phyloP scores from a whole-genome alignment of 2,329 filamentous ascomycete genomes.

The Claviceps sp. region DNA sequence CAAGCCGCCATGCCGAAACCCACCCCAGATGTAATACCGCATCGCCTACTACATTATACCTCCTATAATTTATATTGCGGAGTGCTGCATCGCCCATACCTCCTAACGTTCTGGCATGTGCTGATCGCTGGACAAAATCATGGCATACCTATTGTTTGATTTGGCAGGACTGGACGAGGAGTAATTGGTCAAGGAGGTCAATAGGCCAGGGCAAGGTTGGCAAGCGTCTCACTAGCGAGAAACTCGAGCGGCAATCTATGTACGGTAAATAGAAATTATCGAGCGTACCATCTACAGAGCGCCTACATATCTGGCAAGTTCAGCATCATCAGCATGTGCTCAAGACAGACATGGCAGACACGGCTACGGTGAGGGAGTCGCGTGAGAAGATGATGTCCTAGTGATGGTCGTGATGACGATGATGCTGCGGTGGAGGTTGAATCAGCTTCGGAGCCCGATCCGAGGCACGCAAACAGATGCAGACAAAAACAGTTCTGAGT shows the following conservation, averaged over 20 bases:
- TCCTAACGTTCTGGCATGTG: no score
- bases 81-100: no score
- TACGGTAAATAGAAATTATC: background rate
- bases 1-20: background rate
- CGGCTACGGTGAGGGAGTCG: background rate
- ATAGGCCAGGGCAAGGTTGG: background rate
- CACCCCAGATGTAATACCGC: background rate
- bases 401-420: background rate
- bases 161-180: background rate
- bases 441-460: background rate
- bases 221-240: background rate
- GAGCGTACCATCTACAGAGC: background rate
- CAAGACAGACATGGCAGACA: background rate
- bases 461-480: background rate
- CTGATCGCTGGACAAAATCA: background rate
- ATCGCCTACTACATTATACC: background rate
- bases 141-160: background rate
- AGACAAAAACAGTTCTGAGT: background rate
- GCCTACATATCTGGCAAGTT: background rate
- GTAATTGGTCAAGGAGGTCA: background rate
- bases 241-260: background rate
- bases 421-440: background rate
- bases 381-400: background rate
- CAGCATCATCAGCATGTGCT: background rate
- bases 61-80: no score